Evolutionary conservation across 371 early-diverging fungal genomes (phyloP), one percentile per base, ranked within the genome.

Genomic region (Lichtheimia corymbifera): DNA sequence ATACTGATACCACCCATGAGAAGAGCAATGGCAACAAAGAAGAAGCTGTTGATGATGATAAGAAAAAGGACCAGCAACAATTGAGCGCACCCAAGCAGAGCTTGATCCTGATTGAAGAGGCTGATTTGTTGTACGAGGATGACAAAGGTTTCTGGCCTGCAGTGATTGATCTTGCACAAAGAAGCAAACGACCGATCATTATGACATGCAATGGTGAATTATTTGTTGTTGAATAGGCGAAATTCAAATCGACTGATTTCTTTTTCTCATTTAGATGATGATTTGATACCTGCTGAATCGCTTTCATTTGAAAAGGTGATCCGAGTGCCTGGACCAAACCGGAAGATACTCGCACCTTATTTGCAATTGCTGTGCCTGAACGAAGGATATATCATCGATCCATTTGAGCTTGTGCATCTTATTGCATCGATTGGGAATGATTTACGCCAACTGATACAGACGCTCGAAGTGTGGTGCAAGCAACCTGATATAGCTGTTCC

Each of bases 91-190:
- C 68, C 15, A 71, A 65, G 43, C 84, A 90, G 60, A 79, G 86
- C 56, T 66, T 93, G 45, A 77, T 94, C 11, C 67, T 94, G 7
- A 67, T 94, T 20, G 94, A 94, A 59, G 90, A 93, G 44, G 89
- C 87, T 0, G 94, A 94, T 65, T 64, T 91, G 3, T 63, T 93
- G 12, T 93, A 86, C 74, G 93, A 93, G 27, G 87, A 89, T 28
- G 94, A 94, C 63, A 86, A 85, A 43, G 89, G 91, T 0, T 88
- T 93, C 51, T 92, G 93, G 92, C 59, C 82, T 0, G 85, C 88
- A 2, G 77, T 94, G 5, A 68, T 79, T 41, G 76, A 84, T 24
- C 63, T 94, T 25, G 82, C 90, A 12, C 80, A 84, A 51, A 85
- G 82, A 49, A 89, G 88, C 70, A 87, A 85, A 55, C 72, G 91